Conservation (phyloP, 805 yeast species). For the Myxozyma kluyveri region DNA sequence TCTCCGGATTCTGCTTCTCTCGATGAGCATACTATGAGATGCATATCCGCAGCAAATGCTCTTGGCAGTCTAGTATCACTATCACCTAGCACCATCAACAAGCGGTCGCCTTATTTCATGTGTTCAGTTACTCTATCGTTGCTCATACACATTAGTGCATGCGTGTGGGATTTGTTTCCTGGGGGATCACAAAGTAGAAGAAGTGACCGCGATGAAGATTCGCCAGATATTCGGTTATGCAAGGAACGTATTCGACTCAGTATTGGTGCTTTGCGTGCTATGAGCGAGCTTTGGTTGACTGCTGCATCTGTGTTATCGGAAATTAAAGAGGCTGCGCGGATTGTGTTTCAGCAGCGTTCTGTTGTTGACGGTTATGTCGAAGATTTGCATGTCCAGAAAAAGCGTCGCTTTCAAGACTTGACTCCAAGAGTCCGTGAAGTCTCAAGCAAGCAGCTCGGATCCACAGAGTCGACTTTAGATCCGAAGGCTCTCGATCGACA, state of each 20-base stretch:
- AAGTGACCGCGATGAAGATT: too few relatives aligned
- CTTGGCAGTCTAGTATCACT: conserved; percentile 7
- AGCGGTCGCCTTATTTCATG: conserved; percentile 20
- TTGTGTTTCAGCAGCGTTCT: conserved; percentile 15
- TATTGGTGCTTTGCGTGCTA: conserved; percentile 8
- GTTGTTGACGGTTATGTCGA: too few relatives aligned
- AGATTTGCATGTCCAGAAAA: too few relatives aligned
- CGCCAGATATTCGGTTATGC: background rate
- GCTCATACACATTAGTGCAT: conserved; percentile 14
- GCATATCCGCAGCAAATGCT: conserved; percentile 13
- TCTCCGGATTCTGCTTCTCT: background rate
- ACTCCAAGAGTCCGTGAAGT: too few relatives aligned
- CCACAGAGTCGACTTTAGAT: too few relatives aligned
- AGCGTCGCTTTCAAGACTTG: too few relatives aligned
- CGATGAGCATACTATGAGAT: conserved; percentile 11
- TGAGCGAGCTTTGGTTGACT: conserved; percentile 15
- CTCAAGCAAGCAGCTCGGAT: too few relatives aligned
- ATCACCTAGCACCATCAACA: conserved; percentile 8
- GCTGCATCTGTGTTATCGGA: conserved; percentile 9
- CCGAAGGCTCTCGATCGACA: too few relatives aligned
- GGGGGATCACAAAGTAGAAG: too few relatives aligned
- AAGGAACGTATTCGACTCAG: conserved; percentile 14
- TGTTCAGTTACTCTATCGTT: conserved; percentile 12
- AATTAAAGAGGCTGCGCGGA: conserved; percentile 11
- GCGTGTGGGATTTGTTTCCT: conserved; percentile 24